A percentile compares a stretch with the other conserved stretches of the same genome.
Conservation (phyloP, 257 asterid species). For the Solanum raphanifolium region DNA sequence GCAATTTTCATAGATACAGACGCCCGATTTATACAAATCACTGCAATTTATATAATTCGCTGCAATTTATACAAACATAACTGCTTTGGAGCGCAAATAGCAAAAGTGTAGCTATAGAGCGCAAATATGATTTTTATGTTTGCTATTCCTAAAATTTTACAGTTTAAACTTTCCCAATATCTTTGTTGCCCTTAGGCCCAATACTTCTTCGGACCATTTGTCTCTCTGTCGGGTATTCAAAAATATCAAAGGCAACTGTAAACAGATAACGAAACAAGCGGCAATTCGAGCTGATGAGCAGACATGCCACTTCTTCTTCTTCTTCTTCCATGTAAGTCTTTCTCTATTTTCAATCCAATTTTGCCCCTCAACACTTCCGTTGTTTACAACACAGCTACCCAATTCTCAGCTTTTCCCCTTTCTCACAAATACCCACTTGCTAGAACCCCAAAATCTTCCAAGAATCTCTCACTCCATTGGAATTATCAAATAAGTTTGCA, state of each 20-base stretch:
- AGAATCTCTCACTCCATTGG: conserved; percentile 10
- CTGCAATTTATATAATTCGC: too few species aligned
- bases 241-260: not conserved
- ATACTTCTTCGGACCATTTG: not conserved
- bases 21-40: too few species aligned
- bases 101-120: too few species aligned
- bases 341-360: conserved; percentile 22
- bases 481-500: conserved; percentile 20
- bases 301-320: conserved; percentile 50
- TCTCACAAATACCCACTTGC: conserved; percentile 2
- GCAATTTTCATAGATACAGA: too few species aligned
- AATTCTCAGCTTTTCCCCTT: not conserved
- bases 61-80: too few species aligned
- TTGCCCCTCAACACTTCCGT: conserved; percentile 10
- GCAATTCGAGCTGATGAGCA: conserved; percentile 19
- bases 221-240: not conserved
- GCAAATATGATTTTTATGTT: too few species aligned
- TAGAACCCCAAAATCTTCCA: conserved; percentile 25
- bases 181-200: not conserved
- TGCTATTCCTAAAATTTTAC: too few species aligned
- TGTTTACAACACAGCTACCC: conserved; percentile 3
- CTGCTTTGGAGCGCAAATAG: too few species aligned
- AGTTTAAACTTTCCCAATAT: too few species aligned
- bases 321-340: conserved; percentile 26
- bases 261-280: conserved; percentile 8